Percentiles rank a stretch among this genome's conserved stretches.
These are phyloP conservation scores for Tremella yokohamensis DNA, from an alignment of 768 basidiomycete genomes.

Conservation along the genomic window DNA sequence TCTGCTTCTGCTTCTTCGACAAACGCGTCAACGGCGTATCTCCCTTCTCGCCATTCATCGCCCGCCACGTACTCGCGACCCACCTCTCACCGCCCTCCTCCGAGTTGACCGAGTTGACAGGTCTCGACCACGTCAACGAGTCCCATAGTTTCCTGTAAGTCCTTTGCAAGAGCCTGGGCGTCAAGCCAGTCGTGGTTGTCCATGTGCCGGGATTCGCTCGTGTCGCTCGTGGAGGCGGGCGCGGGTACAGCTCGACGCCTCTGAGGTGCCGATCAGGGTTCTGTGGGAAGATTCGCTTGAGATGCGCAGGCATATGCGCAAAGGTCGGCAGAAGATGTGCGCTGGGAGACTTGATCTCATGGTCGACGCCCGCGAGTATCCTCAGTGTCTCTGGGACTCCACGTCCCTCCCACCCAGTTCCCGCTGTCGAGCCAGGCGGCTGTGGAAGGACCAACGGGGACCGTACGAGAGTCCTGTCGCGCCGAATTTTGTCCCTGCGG, in stretches of 20 bases:
- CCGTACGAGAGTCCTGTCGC: constrained; percentile 18
- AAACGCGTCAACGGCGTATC: too few relatives aligned
- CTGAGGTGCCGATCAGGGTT: not conserved
- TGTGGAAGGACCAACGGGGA: constrained; percentile 25
- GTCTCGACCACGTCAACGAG: constrained; percentile 23
- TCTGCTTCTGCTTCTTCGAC: too few relatives aligned
- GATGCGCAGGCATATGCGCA: constrained; percentile 8
- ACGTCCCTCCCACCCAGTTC: constrained; percentile 33
- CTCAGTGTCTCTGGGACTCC: constrained; percentile 23
- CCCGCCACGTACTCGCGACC: too few relatives aligned
- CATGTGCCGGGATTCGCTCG: constrained; percentile 32
- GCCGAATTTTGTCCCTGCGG: not conserved
- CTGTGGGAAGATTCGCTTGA: constrained; percentile 22
- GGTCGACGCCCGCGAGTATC: constrained; percentile 17
- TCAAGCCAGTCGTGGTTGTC: constrained; percentile 15
- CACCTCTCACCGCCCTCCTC: too few relatives aligned
- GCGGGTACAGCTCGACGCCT: not conserved
- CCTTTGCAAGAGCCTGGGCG: constrained; percentile 18
- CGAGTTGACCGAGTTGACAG: not conserved
- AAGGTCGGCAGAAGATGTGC: constrained; percentile 10
- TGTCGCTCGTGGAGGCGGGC: constrained; percentile 21
- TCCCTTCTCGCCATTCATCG: too few relatives aligned
- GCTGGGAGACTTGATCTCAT: not conserved
- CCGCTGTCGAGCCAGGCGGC: not conserved
- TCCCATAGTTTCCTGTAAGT: constrained; percentile 32